Evolutionary conservation across 306 rosid species (phyloP).

Genomic region (Trifolium subterraneum): DNA sequence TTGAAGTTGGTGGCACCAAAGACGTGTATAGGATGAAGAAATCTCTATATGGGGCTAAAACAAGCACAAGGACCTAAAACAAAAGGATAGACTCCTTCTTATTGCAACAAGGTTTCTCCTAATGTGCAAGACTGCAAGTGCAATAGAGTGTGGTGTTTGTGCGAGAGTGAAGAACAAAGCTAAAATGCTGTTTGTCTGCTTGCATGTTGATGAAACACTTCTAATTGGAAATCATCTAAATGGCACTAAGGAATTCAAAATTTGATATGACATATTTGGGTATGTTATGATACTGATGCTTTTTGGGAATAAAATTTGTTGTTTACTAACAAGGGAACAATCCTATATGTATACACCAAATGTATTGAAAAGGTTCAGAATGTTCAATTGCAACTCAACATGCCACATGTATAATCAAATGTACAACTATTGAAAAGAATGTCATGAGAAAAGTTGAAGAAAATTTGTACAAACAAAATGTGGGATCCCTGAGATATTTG

Average conservation of each 20-base stretch:
- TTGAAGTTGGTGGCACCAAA: not conserved
- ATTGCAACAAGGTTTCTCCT: not conserved
- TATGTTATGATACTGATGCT: not conserved
- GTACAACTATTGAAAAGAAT: not conserved
- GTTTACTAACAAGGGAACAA: not conserved
- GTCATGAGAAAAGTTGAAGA: too few relatives aligned
- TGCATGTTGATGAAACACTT: not conserved
- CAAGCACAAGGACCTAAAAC: not conserved
- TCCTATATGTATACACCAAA: not conserved
- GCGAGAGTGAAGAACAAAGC: not conserved
- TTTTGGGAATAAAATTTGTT: not conserved
- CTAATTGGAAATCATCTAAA: not conserved
- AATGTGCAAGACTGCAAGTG: too few relatives aligned
- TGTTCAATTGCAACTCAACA: not conserved
- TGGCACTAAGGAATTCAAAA: not conserved
- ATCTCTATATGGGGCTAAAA: not conserved
- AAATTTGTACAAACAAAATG: not conserved
- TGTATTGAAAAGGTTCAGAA: not conserved
- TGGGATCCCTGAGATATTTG: not conserved
- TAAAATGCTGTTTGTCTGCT: not conserved
- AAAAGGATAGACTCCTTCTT: not conserved
- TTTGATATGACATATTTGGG: not conserved
- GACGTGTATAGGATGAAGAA: not conserved
- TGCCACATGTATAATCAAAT: not conserved
- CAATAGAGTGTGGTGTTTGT: not conserved